Evolutionary conservation across 73 alveolate genomes (phyloP), one percentile per base, ranked within the genome.

Genomic region (Uronychia binucleata): DNA sequence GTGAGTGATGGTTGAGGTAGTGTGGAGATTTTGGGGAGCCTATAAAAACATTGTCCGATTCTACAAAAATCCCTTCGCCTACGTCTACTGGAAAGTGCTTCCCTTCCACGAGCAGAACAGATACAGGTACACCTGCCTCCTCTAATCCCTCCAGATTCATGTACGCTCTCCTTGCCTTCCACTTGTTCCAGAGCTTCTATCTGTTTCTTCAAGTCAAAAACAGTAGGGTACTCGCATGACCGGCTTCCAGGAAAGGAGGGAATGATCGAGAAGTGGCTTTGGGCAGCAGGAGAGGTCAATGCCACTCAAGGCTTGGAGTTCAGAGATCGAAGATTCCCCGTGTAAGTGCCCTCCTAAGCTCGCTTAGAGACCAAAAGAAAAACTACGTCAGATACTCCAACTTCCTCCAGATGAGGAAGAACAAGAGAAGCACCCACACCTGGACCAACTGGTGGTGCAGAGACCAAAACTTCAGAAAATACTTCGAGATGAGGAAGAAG

Each of bases 401-500:
- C 94, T 92, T 87, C 91, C 94, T 84, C 59, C 93, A 87, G 83
- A 83, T 77, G 77, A 31, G 82, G 32, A 88, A 89, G 78, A 77
- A 84, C 87, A 88, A 88, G 93, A 34, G 89, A 35, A 25, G 77
- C 35, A 82, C 83, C 80, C 74, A 79, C 87, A 88, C 87, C 88
- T 79, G 91, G 90, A 88, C 92, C 88, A 84, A 79, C 91, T 88
- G 94, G 94, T 92, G 94, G 94, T 92, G 96, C 90, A 92, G 98
- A 92, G 96, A 94, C 90, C 96, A 94, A 81, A 94, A 94, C 95
- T 94, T 92, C 90, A 94, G 98, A 92, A 92, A 92, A 92, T 94
- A 94, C 94, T 94, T 94, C 91, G 98, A 94, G 82, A 86, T 94
- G 95, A 92, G 98, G 86, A 94, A 94, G 98, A 89, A 92, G 87